Percentiles rank a stretch among this genome's conserved stretches.
These are phyloP conservation scores for Hymenoscyphus repandus DNA, from an alignment of 2,329 filamentous ascomycete genomes.

Conservation along the genomic window DNA sequence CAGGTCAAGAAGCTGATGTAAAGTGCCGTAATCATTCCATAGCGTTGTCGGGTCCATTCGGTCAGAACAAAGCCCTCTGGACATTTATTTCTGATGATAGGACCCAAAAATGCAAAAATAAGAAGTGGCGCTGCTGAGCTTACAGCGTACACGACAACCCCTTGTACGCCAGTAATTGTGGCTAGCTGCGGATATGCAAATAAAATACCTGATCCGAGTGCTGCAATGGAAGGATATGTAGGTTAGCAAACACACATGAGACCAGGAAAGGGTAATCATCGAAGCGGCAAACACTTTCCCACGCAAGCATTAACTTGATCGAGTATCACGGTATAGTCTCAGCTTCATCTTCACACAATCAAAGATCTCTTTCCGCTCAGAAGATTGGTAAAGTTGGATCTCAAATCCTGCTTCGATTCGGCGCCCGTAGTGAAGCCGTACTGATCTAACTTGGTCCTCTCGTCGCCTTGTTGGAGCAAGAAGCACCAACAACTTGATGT, in stretches of 20 bases:
- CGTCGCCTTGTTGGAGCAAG: not conserved
- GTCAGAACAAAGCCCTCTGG: slow-evolving; percentile 81
- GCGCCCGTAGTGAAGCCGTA: slow-evolving; percentile 80
- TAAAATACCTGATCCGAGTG: slow-evolving; percentile 76
- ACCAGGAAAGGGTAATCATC: slow-evolving; percentile 35
- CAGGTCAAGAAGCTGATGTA: slow-evolving; percentile 75
- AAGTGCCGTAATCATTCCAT: slow-evolving; percentile 62
- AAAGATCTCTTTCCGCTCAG: slow-evolving; percentile 21
- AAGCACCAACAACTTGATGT: not conserved
- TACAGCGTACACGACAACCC: slow-evolving; percentile 70
- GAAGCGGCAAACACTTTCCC: slow-evolving; percentile 93
- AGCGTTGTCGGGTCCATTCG: slow-evolving; percentile 77
- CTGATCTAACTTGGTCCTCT: slow-evolving; percentile 17
- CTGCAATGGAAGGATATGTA: slow-evolving; percentile 40
- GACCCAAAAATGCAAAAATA: slow-evolving; percentile 68
- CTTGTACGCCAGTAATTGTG: slow-evolving; percentile 73
- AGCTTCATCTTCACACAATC: slow-evolving; percentile 55
- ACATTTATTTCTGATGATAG: slow-evolving; percentile 72
- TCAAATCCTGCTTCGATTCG: slow-evolving; percentile 46
- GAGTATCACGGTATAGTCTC: slow-evolving; percentile 95
- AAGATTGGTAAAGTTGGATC: slow-evolving; percentile 47
- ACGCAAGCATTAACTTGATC: slow-evolving; percentile 99
- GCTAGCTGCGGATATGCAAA: slow-evolving; percentile 79
- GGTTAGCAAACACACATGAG: slow-evolving; percentile 38
- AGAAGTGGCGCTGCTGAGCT: slow-evolving; percentile 68